Evolutionary conservation across 2,329 filamentous ascomycete genomes (phyloP), one percentile per base, ranked within the genome.

Genomic region (Monosporascus sp.): DNA sequence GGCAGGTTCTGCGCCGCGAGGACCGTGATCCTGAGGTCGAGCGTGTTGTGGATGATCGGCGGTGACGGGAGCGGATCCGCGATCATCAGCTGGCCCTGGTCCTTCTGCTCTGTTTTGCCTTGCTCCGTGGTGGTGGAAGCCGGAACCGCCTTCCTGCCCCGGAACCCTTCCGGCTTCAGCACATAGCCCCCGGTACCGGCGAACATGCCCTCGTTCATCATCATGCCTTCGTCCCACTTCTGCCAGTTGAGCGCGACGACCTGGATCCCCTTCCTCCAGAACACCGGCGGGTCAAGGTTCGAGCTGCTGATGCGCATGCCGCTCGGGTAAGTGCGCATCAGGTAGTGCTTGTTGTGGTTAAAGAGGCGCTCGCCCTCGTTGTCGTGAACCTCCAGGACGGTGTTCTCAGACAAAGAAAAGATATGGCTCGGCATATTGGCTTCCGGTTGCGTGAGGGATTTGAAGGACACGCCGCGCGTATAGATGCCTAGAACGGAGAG

Each of bases 191-290:
- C 79, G 0, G 88, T 89, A 11, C 87, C 88, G 2, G 84, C 81
- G 70, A 96, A 96, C 90, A 96, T 94, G 61, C 84, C 92, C 65
- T 94, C 86, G 66, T 97, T 97, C 15, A 96, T 80, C 93, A 97
- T 97, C 86, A 95, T 95, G 35, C 90, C 91, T 61, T 90, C 87
- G 64, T 97, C 91, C 70, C 88, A 86, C 56, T 86, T 87, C 70
- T 97, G 92, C 90, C 92, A 97, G 72, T 97, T 97, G 56, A 97
- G 76, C 0, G 92, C 92, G 1, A 95, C 90, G 61, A 97, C 87
- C 70, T 97, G 92, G 3, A 95, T 87, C 15, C 92, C 92, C 59
- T 89, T 86, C 35, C 90, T 81, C 92, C 92, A 97, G 70, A 92
- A 94, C 3, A 87, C 79, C 1, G 85, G 82, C 5, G 93, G 91